Conservation (phyloP, 2,329 filamentous ascomycete species). For the Aureobasidium musti region DNA sequence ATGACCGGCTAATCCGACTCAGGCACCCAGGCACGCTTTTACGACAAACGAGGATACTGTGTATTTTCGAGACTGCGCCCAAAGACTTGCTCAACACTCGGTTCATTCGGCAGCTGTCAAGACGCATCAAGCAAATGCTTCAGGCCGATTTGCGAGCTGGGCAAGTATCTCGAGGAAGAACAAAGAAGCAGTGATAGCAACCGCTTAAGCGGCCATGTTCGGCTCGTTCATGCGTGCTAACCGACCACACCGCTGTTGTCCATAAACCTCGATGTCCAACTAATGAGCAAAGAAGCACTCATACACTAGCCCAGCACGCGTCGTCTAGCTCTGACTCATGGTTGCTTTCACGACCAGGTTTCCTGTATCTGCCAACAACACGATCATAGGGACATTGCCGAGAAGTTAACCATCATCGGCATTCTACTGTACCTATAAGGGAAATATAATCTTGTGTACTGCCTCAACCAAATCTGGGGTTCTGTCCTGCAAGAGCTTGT, state of each 20-base stretch:
- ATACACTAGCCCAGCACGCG: too few relatives aligned
- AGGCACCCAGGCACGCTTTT: conserved; percentile 2
- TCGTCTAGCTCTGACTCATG: too few relatives aligned
- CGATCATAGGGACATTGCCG: not conserved
- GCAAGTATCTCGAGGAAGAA: too few relatives aligned
- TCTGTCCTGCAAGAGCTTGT: too few relatives aligned
- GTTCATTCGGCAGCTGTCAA: not conserved
- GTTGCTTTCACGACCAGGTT: too few relatives aligned
- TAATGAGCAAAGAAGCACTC: too few relatives aligned
- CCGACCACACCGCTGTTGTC: too few relatives aligned
- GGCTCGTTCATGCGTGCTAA: too few relatives aligned
- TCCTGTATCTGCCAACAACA: not conserved
- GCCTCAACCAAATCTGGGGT: not conserved
- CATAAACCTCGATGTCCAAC: too few relatives aligned
- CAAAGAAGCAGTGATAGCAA: too few relatives aligned
- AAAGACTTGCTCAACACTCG: not conserved
- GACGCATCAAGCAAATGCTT: not conserved
- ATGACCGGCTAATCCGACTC: not conserved
- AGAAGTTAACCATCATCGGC: not conserved
- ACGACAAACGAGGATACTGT: not conserved
- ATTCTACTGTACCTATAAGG: not conserved
- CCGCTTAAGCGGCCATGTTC: too few relatives aligned
- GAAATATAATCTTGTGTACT: not conserved
- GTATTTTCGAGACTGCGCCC: not conserved
- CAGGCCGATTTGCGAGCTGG: not conserved